A percentile compares a stretch with the other conserved stretches of the same genome.
Conservation (phyloP, 2,329 filamentous ascomycete species). For the Alternaria arbusti region DNA sequence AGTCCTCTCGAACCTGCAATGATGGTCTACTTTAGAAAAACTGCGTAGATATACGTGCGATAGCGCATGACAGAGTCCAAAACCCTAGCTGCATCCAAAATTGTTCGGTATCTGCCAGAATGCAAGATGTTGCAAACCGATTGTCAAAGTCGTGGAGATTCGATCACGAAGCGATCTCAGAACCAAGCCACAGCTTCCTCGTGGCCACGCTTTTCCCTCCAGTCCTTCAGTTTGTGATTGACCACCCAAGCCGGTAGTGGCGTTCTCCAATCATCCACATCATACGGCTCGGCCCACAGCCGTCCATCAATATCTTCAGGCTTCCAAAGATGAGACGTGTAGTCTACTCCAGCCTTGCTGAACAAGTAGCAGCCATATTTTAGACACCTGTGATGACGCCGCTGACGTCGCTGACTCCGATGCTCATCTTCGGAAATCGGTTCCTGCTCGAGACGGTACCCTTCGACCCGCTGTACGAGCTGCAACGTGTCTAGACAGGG, state of each 20-base stretch:
- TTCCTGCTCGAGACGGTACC: not conserved
- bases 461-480: not conserved
- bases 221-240: not conserved
- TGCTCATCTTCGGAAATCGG: not conserved
- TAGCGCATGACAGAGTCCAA: not conserved
- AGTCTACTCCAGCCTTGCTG: not conserved
- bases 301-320: not conserved
- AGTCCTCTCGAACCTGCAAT: not conserved
- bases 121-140: not conserved
- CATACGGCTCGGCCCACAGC: not conserved
- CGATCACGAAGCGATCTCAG: not conserved
- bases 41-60: not conserved
- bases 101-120: not conserved
- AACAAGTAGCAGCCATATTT: not conserved
- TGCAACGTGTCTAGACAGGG: not conserved
- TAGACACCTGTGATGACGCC: not conserved
- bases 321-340: not conserved
- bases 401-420: not conserved
- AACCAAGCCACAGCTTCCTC: not conserved
- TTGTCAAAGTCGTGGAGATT: not conserved
- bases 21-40: not conserved
- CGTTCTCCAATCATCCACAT: not conserved
- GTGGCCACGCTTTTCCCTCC: not conserved
- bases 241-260: not conserved
- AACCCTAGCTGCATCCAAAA: not conserved